Evolutionary conservation across 2,329 filamentous ascomycete species (phyloP), one percentile per base, ranked within the genome.

Genomic region (Ascochyta lentis): DNA sequence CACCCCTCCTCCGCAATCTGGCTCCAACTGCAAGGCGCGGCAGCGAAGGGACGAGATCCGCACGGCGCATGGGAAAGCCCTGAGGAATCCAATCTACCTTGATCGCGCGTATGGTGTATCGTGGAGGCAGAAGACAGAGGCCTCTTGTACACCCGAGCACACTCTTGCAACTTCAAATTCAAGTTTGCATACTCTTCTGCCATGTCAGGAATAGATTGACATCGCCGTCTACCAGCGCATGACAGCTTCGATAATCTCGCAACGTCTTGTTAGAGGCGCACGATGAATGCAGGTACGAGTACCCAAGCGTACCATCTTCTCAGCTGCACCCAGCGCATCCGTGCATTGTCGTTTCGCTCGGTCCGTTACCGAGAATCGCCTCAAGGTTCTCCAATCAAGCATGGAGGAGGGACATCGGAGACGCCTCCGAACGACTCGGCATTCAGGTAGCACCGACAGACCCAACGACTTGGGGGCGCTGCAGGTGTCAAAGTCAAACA

Each of bases 401-500:
- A 8, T 38, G 47, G 42, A 39, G n/a, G 16, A 9, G 29, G 27
- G 2, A 13, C 6, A 26, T 27, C 53, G 41, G 53, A 45, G 4
- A 6, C 6, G 12, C 2, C 40, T 49, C 52, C 52, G 52, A 45
- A 13, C n/a, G 19, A 51, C 13, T 51, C 37, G 35, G 47, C 42
- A 37, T 15, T 34, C 16, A 16, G 33, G 47, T 51, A 19, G 39
- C 37, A 50, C 53, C 53, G 38, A 51, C 43, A 27, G 53, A 37
- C 19, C 47, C 39, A 43, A 19, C 16, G 31, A 49, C 48, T 40
- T 52, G 34, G 42, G 16, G 22, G 38, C 27, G 37, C 42, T 45
- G 48, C 49, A 49, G 54, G 34, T 44, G 37, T 39, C 38, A 52
- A 34, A 48, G 43, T 45, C 34, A 44, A 49, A 49, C 39, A 49